phyloP scores from a whole-genome alignment of 495 filamentous ascomycete species.

The Acidiella bohemica region DNA sequence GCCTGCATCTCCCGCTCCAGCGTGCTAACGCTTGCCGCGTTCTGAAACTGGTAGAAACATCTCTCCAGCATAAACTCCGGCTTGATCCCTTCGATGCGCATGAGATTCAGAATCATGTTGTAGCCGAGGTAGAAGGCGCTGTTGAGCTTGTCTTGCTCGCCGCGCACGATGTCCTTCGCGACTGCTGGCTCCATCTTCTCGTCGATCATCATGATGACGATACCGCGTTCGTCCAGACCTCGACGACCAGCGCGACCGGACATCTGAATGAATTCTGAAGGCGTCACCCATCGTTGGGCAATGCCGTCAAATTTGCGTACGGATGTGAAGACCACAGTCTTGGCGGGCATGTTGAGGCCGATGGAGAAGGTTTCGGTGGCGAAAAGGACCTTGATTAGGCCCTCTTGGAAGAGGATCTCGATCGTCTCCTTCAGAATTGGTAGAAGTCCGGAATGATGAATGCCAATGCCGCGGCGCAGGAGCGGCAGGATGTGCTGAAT shows the following conservation, averaged over 20 bases:
- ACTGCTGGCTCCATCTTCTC: constrained; percentile 90
- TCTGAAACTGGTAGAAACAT: constrained; percentile 98
- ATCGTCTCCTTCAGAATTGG: constrained; percentile 98
- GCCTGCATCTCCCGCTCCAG: constrained; percentile 68
- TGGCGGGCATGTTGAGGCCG: constrained; percentile 96
- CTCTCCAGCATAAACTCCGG: constrained; percentile 93
- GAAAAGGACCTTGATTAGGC: constrained; percentile 92
- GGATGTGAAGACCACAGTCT: constrained; percentile 94
- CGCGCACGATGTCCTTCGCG: constrained; percentile 87
- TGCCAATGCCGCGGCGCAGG: constrained; percentile 80
- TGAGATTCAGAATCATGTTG: constrained; percentile 95
- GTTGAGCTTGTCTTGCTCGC: constrained; percentile 90
- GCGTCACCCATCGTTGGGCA: constrained; percentile 69
- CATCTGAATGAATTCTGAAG: constrained; percentile 98
- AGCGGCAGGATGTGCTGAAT: constrained; percentile 85
- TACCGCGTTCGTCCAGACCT: constrained; percentile 94
- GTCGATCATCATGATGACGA: constrained; percentile 99
- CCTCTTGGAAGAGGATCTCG: constrained; percentile 96
- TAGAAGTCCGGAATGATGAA: constrained; percentile 90
- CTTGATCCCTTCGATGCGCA: constrained; percentile 89
- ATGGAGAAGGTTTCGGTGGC: constrained; percentile 98
- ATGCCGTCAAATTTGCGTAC: constrained; percentile 89
- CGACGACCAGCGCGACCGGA: constrained; percentile 89
- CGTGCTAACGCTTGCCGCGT: constrained; percentile 65
- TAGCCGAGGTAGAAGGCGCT: constrained; percentile 98